Conservation (phyloP, 352 stramenopile species). For the Pythium rishiriense region DNA sequence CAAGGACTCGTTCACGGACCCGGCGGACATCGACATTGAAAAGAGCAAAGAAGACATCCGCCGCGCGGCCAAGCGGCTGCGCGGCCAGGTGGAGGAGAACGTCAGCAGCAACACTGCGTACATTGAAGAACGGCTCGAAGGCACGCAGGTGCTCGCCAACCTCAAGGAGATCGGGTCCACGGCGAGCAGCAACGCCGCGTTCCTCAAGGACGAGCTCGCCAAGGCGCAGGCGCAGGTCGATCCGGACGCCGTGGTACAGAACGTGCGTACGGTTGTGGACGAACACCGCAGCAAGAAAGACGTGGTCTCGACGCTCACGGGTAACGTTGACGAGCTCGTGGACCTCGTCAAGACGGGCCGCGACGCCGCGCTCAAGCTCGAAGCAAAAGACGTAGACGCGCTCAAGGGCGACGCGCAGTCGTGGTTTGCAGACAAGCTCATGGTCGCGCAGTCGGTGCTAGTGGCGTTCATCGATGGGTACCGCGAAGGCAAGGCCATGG, state of each 20-base stretch:
- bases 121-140: slow-evolving; percentile 65
- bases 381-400: slow-evolving; percentile 60
- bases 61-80: slow-evolving; percentile 41
- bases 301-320: slow-evolving; percentile 60
- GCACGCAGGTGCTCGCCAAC: slow-evolving; percentile 61
- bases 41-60: slow-evolving; percentile 67
- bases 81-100: slow-evolving; percentile 58
- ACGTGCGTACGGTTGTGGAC: slow-evolving; percentile 57
- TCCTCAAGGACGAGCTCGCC: slow-evolving; percentile 51
- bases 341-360: slow-evolving; percentile 59
- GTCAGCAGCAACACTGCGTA: slow-evolving; percentile 56
- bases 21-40: slow-evolving; percentile 59
- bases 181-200: slow-evolving; percentile 54
- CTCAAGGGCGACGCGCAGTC: slow-evolving; percentile 66
- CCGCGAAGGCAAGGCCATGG: slow-evolving; percentile 71
- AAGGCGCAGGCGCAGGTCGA: slow-evolving; percentile 64
- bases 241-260: slow-evolving; percentile 52
- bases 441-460: slow-evolving; percentile 78
- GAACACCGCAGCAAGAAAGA: slow-evolving; percentile 71
- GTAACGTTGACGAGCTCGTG: slow-evolving; percentile 71
- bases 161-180: slow-evolving; percentile 51
- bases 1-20: slow-evolving; percentile 53
- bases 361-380: slow-evolving; percentile 56
- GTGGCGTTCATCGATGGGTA: slow-evolving; percentile 86
- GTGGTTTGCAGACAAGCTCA: slow-evolving; percentile 84